A percentile compares a stretch with the other conserved stretches of the same genome.
These are phyloP conservation scores for Alternaria arbusti DNA, from an alignment of 2,329 filamentous ascomycete genomes.

Conservation along the genomic window DNA sequence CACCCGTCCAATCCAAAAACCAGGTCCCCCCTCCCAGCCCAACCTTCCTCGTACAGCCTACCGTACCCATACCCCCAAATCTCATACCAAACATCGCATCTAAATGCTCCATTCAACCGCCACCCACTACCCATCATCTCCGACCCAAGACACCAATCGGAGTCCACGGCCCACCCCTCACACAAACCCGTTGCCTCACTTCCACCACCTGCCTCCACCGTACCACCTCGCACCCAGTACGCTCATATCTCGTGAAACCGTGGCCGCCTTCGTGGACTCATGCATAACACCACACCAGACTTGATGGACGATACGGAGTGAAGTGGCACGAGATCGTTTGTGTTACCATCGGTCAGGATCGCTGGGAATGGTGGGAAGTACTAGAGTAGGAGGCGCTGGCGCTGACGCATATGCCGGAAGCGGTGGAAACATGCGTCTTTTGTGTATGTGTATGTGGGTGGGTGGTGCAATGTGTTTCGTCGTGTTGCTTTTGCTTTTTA, in stretches of 20 bases:
- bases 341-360: not conserved
- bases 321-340: slow-evolving; percentile 5
- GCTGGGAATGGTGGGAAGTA: not conserved
- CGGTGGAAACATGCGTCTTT: slow-evolving; percentile 9
- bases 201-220: not conserved
- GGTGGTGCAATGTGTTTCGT: not conserved
- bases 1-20: not conserved
- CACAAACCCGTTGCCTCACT: slow-evolving; percentile 12
- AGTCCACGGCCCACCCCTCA: slow-evolving; percentile 21
- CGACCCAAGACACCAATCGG: slow-evolving; percentile 38
- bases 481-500: not conserved
- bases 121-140: slow-evolving; percentile 2
- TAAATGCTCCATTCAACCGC: not conserved
- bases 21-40: not conserved
- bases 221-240: not conserved
- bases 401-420: not conserved
- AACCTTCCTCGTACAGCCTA: slow-evolving; percentile 18
- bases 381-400: not conserved
- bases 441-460: not conserved
- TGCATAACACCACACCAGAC: not conserved
- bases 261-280: not conserved
- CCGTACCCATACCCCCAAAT: slow-evolving; percentile 13
- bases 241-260: not conserved
- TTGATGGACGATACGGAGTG: not conserved
- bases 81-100: not conserved